Percentiles rank a stretch among this genome's conserved stretches.
phyloP scores from a whole-genome alignment of 2,329 filamentous ascomycete species.

The Venturia pyrina region DNA sequence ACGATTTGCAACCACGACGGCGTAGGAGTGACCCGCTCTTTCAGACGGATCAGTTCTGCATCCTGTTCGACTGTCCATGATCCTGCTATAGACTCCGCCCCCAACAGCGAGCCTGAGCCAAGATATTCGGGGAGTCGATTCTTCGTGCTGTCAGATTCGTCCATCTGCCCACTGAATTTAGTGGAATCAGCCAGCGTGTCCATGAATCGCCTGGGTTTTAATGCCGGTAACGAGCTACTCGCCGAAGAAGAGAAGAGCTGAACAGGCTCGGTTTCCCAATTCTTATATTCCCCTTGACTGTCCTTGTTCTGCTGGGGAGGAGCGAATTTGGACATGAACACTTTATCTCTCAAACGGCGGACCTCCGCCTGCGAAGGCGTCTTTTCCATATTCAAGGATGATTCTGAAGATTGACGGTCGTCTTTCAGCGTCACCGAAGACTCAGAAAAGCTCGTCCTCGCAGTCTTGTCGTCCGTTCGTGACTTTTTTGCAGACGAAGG shows the following conservation, averaged over 20 bases:
- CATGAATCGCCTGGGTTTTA: background rate
- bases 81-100: background rate
- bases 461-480: background rate
- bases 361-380: background rate
- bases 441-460: background rate
- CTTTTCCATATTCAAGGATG: background rate
- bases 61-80: slow-evolving; percentile 1
- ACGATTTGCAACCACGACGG: background rate
- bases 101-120: background rate
- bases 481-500: background rate
- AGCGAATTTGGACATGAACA: background rate
- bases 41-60: background rate
- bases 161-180: background rate
- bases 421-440: background rate
- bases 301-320: background rate
- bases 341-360: background rate
- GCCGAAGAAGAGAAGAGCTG: background rate
- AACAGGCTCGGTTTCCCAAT: too few species aligned
- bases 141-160: background rate
- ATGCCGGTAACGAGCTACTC: background rate
- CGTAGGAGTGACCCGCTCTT: background rate
- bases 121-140: background rate
- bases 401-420: background rate
- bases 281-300: background rate
- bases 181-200: background rate